A percentile compares a stretch with the other conserved stretches of the same genome.
phyloP scores from a whole-genome alignment of 805 yeast species.

The Ogataea populi-albae region DNA sequence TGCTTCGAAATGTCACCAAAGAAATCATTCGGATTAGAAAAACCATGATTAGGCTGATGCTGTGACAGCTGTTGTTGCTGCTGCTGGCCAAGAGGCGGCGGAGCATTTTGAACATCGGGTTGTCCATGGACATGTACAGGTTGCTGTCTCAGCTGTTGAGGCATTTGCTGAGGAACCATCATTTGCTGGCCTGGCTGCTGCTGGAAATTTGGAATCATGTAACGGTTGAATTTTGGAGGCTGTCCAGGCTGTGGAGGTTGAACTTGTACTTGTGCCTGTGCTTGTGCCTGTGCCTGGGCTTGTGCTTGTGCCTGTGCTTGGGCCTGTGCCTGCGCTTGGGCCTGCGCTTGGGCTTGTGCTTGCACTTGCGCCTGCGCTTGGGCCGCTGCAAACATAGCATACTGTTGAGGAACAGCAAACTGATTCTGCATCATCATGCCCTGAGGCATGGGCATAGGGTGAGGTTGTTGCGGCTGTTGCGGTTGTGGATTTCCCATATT shows the following conservation, averaged over 20 bases:
- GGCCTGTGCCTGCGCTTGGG: slow-evolving; percentile 16
- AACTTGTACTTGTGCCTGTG: slow-evolving; percentile 15
- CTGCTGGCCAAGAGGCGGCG: slow-evolving; percentile 15
- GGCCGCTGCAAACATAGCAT: slow-evolving; percentile 28
- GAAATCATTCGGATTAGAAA: slow-evolving; percentile 21
- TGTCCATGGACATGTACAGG: slow-evolving; percentile 15
- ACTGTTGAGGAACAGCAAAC: slow-evolving; percentile 29
- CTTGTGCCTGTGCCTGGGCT: slow-evolving; percentile 17
- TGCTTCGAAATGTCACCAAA: slow-evolving; percentile 20
- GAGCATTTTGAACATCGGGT: slow-evolving; percentile 19
- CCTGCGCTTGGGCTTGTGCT: slow-evolving; percentile 15
- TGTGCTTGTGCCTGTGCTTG: slow-evolving; percentile 13
- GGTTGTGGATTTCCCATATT: slow-evolving; percentile 12
- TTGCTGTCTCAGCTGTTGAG: slow-evolving; percentile 19
- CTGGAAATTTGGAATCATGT: slow-evolving; percentile 28
- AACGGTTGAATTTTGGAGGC: slow-evolving; percentile 20
- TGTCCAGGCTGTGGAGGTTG: slow-evolving; percentile 15
- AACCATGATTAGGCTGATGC: slow-evolving; percentile 18
- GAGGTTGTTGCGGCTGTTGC: slow-evolving; percentile 18
- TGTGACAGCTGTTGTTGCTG: slow-evolving; percentile 18
- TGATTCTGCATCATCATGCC: slow-evolving; percentile 31
- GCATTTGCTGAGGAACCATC: slow-evolving; percentile 22
- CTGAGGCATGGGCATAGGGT: slow-evolving; percentile 26
- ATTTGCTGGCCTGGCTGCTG: slow-evolving; percentile 25
- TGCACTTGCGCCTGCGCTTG: slow-evolving; percentile 17